Evolutionary conservation across 768 basidiomycete genomes (phyloP).

Genomic region (Lyophyllum decastes): DNA sequence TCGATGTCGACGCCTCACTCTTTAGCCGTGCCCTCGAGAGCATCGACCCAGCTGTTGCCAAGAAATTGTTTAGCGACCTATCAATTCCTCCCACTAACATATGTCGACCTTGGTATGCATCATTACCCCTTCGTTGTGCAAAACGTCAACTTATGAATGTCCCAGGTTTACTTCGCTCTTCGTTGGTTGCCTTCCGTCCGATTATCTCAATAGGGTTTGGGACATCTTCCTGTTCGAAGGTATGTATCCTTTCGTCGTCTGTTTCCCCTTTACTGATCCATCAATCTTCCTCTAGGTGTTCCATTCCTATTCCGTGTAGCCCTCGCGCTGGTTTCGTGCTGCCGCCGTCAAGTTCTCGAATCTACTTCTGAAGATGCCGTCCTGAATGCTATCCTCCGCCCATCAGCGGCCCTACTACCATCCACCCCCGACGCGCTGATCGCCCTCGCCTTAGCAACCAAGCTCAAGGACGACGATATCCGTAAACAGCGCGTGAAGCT

Average conservation of each 20-base stretch:
- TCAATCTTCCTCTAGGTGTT: constrained; percentile 47
- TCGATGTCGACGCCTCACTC: constrained; percentile 76
- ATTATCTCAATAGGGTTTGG: constrained; percentile 76
- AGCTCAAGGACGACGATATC: constrained; percentile 79
- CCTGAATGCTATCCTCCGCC: constrained; percentile 49
- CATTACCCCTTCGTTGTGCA: background rate
- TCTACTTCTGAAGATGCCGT: constrained; percentile 45
- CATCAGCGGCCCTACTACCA: constrained; percentile 55
- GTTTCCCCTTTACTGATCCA: background rate
- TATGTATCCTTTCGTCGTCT: constrained; percentile 27
- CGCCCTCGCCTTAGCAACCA: constrained; percentile 60
- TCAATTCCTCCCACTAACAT: constrained; percentile 57
- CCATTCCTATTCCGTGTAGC: constrained; percentile 76
- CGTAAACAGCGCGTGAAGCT: constrained; percentile 75
- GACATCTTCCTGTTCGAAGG: constrained; percentile 84
- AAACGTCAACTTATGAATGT: background rate
- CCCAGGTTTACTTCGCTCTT: constrained; percentile 75
- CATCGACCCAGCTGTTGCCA: constrained; percentile 59
- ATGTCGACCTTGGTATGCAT: constrained; percentile 63
- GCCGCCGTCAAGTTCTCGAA: constrained; percentile 61
- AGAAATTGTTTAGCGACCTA: constrained; percentile 67
- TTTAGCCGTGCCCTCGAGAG: constrained; percentile 71
- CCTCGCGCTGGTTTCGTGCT: constrained; percentile 61
- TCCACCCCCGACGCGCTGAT: constrained; percentile 63
- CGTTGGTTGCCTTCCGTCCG: constrained; percentile 61